Percentiles rank a stretch among this genome's conserved stretches.
Evolutionary conservation across 2,329 filamentous ascomycete genomes (phyloP).

Genomic region (Fusarium compactum): DNA sequence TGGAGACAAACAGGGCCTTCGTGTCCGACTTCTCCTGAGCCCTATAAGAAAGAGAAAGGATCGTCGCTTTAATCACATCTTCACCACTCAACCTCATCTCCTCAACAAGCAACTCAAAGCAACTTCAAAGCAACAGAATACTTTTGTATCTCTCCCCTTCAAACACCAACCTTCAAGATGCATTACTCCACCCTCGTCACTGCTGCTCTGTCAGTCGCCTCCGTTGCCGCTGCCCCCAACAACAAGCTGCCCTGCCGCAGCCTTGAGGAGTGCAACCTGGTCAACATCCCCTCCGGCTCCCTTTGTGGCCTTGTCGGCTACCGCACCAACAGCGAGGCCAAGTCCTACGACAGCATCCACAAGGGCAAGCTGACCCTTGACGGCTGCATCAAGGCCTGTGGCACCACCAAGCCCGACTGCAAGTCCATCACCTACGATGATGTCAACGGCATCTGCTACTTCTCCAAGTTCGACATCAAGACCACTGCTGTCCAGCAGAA

Average conservation of each 20-base stretch:
- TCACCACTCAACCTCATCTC: background rate
- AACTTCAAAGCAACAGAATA: background rate
- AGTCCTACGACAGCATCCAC: background rate
- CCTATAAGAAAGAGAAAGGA: background rate
- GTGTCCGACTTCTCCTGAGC: background rate
- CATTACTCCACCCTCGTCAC: background rate
- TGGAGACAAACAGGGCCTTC: too few species aligned
- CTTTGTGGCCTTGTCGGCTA: background rate
- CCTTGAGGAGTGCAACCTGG: slow-evolving; percentile 1
- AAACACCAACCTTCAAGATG: background rate
- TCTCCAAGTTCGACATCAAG: background rate
- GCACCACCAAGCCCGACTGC: background rate
- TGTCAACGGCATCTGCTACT: background rate
- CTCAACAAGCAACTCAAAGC: background rate
- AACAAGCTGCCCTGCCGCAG: slow-evolving; percentile 3
- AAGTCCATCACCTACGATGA: background rate
- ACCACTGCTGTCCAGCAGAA: background rate
- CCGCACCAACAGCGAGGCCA: background rate
- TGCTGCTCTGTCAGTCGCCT: background rate
- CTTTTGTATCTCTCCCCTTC: background rate
- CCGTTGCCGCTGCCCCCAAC: background rate
- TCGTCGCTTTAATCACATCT: background rate
- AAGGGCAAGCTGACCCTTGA: background rate
- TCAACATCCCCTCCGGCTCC: background rate
- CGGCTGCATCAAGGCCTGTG: background rate